A percentile compares a stretch with the other conserved stretches of the same genome.
Evolutionary conservation across 371 early-diverging fungal species (phyloP).

Genomic region (Mucor circinelloides): DNA sequence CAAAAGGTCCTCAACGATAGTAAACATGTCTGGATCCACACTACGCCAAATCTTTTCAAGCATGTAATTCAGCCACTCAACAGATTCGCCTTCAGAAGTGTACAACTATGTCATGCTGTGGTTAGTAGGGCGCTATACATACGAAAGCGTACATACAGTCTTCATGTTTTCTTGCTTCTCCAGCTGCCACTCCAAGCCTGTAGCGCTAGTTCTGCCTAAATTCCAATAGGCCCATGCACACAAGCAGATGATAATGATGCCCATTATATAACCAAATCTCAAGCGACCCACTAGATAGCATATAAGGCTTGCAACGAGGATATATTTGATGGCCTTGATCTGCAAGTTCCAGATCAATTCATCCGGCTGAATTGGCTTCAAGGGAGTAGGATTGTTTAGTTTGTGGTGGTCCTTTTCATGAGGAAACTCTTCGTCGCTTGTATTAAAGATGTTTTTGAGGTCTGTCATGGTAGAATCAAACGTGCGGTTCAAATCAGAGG

Average conservation of each 20-base stretch:
- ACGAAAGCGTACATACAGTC: conserved; percentile 24
- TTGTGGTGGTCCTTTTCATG: conserved; percentile 3
- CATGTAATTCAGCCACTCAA: conserved; percentile 51
- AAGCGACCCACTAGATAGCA: conserved; percentile 35
- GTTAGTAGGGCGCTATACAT: background rate
- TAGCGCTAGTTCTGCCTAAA: conserved; percentile 21
- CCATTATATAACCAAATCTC: conserved; percentile 22
- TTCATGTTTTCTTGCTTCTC: conserved; percentile 39
- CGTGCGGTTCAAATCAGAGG: conserved; percentile 40
- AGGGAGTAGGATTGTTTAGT: conserved; percentile 14
- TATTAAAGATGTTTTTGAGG: conserved; percentile 14
- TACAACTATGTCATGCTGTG: conserved; percentile 34
- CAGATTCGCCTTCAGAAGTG: conserved; percentile 45
- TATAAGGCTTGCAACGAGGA: conserved; percentile 20
- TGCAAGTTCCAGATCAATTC: conserved; percentile 28
- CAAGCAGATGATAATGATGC: conserved; percentile 13
- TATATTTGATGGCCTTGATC: conserved; percentile 36
- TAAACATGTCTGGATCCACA: conserved; percentile 41
- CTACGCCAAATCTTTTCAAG: conserved; percentile 49
- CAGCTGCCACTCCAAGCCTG: conserved; percentile 38
- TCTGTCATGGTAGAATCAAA: conserved; percentile 55
- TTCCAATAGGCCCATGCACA: conserved; percentile 37
- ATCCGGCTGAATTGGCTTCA: conserved; percentile 23
- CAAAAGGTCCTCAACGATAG: conserved; percentile 32
- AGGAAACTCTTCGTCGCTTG: conserved; percentile 1